These are phyloP conservation scores for Sedum album DNA, from an alignment of 164 flowering plant genomes.

Conservation along the genomic window DNA sequence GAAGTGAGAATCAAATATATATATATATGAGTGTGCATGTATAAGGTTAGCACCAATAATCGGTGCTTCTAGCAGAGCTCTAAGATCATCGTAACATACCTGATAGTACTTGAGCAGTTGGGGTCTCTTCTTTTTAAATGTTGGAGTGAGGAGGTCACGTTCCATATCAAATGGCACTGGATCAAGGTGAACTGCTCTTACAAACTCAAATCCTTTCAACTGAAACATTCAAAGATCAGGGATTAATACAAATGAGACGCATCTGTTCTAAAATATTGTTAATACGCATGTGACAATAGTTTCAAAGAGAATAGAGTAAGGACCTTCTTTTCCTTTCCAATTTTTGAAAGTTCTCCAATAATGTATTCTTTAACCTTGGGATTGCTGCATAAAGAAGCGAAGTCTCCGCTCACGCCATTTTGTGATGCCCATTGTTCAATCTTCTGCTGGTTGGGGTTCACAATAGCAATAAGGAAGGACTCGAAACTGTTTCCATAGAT, in stretches of 20 bases:
- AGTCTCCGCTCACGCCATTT: slow-evolving; percentile 57
- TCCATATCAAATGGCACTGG: slow-evolving; percentile 86
- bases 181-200: slow-evolving; percentile 84
- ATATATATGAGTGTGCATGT: background rate
- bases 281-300: too few relatives aligned
- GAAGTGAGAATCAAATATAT: too few relatives aligned
- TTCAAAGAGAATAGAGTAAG: background rate
- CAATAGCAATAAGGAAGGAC: slow-evolving; percentile 82
- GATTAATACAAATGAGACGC: too few relatives aligned
- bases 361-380: slow-evolving; percentile 72
- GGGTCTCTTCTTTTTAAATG: too few relatives aligned
- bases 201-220: slow-evolving; percentile 91
- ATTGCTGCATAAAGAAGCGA: slow-evolving; percentile 67
- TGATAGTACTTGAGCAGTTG: too few relatives aligned
- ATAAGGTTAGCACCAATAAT: too few relatives aligned
- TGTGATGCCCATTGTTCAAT: slow-evolving; percentile 68
- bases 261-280: too few relatives aligned
- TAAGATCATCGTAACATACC: too few relatives aligned
- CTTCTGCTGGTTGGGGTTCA: slow-evolving; percentile 61
- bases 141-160: too few relatives aligned
- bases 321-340: slow-evolving; percentile 88
- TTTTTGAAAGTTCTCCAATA: slow-evolving; percentile 63
- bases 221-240: slow-evolving; percentile 23
- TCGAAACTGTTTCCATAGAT: slow-evolving; percentile 91
- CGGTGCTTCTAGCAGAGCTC: too few relatives aligned